Evolutionary conservation across 352 stramenopile genomes (phyloP), one percentile per base, ranked within the genome.

Genomic region (Blastocystis sp.): DNA sequence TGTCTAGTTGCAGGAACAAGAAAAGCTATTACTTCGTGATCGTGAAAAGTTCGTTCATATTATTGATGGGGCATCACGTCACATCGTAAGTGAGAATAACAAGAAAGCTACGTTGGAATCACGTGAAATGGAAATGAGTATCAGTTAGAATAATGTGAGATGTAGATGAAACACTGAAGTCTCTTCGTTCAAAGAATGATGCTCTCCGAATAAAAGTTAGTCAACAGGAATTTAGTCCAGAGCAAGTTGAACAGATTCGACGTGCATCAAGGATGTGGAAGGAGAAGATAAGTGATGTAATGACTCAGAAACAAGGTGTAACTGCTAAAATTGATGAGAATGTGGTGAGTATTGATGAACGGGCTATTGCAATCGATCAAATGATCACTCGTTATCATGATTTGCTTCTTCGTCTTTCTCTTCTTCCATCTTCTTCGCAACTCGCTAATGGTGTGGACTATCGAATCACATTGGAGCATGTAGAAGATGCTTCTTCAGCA

Each of bases 41-140:
- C 42, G 48, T n/a, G 73, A 84, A 51, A 84, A 84, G 44, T 84
- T 84, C 56, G 4, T 53, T 15, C 73, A 84, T 57, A 84, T 84
- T 57, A 60, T 84, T 57, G 73, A 84, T 9, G 73, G 73, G 0
- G 73, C 57, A 1, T 44, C 30, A 5, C 51, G 73, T 19, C 42
- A 68, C 33, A 84, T 66, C 53, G 44, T 35, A 22, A 84, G 73
- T 57, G 73, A 84, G 19, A 51, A 37, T 35, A 66, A 27, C 48
- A 84, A 84, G 51, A 66, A 68, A 24, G 27, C n/a, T 19, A 37
- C 51, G 51, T 27, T 84, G 17, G 22, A 48, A 22, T 19, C 51
- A n/a, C 73, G 73, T 1, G 22, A 60, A 19, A 1, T 27, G 51
- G 73, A 84, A 42, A 84, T 84, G 42, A 35, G 73, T 84, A 64